Evolutionary conservation across 176 grass and related monocot species (phyloP), one percentile per base, ranked within the genome.

Genomic region (Alloteropsis semialata): DNA sequence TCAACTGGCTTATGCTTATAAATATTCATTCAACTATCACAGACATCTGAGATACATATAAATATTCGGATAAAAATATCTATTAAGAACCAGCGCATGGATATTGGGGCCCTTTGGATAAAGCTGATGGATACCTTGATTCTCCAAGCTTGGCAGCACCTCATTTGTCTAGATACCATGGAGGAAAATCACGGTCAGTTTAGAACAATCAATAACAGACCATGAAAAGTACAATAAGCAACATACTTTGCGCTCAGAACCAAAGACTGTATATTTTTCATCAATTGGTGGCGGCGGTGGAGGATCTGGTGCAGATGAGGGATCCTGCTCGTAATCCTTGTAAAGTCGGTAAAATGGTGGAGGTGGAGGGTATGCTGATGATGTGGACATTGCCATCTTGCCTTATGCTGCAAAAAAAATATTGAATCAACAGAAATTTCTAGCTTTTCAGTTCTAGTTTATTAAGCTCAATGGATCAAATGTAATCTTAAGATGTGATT

Each of bases 341-440:
- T 96, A 99, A 5, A 99, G 38, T 43, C 85, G 87, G 87, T 99
- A 96, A 82, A 85, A 99, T 1, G 91, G 96, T 68, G 91, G 96
- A 19, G 91, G 92, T 21, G 93, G 91, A 48, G 91, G 91, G 55
- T 80, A 98, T 7, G 96, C 81, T 42, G 96, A 90, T 36, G 34
- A 36, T 21, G 93, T 87, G 30, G 84, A 88, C 83, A 88, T 89
- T 56, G 89, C 72, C 82, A 87, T 73, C 80, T 59, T 22, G 27
- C 69, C 41, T 69, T 84, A 44, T 30, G 67, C 58, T 53, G 53
- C 8, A 34, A 33, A 42, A 48, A 44, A 65, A 24, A 65, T 65
- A 32, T 19, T 0, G 6, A 83, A 75, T 14, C 21, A 63, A 72
- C 16, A 61, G 28, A 46, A 58, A 30, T 50, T 44, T 36, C 34